Evolutionary conservation across 2,329 filamentous ascomycete genomes (phyloP).

Genomic region (Fusarium torulosum): DNA sequence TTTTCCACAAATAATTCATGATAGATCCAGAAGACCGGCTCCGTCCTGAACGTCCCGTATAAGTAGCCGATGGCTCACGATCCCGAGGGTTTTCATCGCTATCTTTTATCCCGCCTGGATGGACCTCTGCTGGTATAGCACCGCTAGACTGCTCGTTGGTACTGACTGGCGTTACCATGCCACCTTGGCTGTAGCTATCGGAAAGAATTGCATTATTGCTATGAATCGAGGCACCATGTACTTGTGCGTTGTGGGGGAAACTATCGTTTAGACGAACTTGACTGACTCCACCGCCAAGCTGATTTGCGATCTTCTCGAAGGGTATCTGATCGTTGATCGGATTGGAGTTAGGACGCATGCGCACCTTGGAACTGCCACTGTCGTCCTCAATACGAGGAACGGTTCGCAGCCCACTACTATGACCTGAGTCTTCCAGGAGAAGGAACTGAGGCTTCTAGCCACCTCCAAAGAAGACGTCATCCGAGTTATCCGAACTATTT

Average conservation of each 20-base stretch:
- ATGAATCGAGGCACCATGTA: background rate
- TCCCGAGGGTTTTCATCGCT: slow-evolving; percentile 3
- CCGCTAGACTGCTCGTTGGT: background rate
- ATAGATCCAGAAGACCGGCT: slow-evolving; percentile 48
- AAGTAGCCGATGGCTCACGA: slow-evolving; percentile 4
- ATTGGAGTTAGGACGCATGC: slow-evolving; percentile 42
- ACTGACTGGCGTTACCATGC: background rate
- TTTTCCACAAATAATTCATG: slow-evolving; percentile 52
- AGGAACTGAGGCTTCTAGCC: slow-evolving; percentile 37
- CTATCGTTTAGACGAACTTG: slow-evolving; percentile 41
- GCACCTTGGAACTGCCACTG: slow-evolving; percentile 42
- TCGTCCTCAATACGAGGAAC: background rate
- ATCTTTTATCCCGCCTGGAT: background rate
- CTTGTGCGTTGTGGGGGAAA: background rate
- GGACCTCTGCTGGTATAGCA: background rate
- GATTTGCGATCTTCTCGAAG: background rate
- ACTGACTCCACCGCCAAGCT: background rate
- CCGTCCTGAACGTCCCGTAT: slow-evolving; percentile 27
- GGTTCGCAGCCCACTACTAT: background rate
- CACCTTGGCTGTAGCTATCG: background rate
- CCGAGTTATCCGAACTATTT: background rate
- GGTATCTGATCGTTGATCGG: slow-evolving; percentile 15
- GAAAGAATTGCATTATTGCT: background rate
- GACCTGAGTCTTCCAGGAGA: slow-evolving; percentile 27
- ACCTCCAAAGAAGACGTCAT: slow-evolving; percentile 20